These are phyloP conservation scores for Xylaria digitata DNA, from an alignment of 2,329 filamentous ascomycete genomes.

Conservation along the genomic window DNA sequence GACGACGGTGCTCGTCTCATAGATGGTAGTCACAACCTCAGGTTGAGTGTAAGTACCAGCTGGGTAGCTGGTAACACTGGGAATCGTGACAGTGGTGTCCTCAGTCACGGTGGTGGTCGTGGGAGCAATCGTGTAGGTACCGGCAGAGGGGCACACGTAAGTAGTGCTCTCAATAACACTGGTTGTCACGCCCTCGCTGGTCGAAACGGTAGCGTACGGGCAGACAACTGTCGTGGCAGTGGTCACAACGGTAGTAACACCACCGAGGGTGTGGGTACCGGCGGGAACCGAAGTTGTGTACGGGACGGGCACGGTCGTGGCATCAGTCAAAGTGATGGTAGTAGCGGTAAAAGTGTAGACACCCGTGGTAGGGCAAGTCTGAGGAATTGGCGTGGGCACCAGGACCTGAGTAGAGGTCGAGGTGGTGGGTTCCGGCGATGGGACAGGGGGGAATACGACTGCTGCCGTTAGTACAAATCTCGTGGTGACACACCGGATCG, in stretches of 20 bases:
- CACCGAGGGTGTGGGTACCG: slow-evolving; percentile 76
- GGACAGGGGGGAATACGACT: slow-evolving; percentile 55
- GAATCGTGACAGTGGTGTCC: slow-evolving; percentile 68
- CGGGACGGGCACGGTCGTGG: slow-evolving; percentile 74
- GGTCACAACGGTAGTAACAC: slow-evolving; percentile 76
- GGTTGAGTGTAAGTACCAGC: slow-evolving; percentile 80
- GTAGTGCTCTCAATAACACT: slow-evolving; percentile 76
- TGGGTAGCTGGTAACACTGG: slow-evolving; percentile 70
- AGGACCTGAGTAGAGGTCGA: slow-evolving; percentile 57
- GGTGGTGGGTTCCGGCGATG: slow-evolving; percentile 43
- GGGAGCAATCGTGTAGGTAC: slow-evolving; percentile 80
- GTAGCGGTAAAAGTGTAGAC: slow-evolving; percentile 80
- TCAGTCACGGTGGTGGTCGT: slow-evolving; percentile 69
- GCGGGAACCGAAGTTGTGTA: slow-evolving; percentile 70
- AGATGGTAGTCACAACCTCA: slow-evolving; percentile 74
- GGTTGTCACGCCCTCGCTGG: slow-evolving; percentile 69
- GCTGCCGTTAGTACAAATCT: slow-evolving; percentile 43
- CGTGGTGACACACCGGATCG: not conserved
- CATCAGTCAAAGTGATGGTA: slow-evolving; percentile 74
- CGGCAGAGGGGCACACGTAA: slow-evolving; percentile 77
- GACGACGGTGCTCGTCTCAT: slow-evolving; percentile 74
- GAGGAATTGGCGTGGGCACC: slow-evolving; percentile 64
- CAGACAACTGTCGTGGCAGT: slow-evolving; percentile 75
- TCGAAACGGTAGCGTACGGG: slow-evolving; percentile 74
- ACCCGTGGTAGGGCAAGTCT: slow-evolving; percentile 72